Evolutionary conservation across 495 filamentous ascomycete species (phyloP), one percentile per base, ranked within the genome.

Genomic region (Pyrenopolyporus hunteri): DNA sequence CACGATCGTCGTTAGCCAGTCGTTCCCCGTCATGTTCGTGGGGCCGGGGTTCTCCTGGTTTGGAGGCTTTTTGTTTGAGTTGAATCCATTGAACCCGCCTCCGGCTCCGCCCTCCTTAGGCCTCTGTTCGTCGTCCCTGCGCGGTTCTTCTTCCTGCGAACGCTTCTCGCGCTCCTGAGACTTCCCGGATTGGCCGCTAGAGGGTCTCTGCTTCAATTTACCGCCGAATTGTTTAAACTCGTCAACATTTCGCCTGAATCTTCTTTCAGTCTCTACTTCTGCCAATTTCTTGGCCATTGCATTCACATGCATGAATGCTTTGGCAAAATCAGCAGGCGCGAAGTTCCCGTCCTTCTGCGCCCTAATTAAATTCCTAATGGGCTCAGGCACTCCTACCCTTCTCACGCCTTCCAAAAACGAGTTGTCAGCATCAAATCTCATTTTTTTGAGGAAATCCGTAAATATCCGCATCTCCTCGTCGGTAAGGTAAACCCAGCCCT

Each of bases 281-380:
- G n/a, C n/a, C 10, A 73, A 1, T 39, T 51, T 39, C 3, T 47
- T 35, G 1, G 65, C 51, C 14, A 77, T 25, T 36, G 63, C 47
- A 20, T 46, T 59, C 6, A 64, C 17, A 20, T 39, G 46, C 44
- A 59, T 53, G 10, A 69, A 45, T 0, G 66, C 9, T 46, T 53
- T 76, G 36, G 81, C 76, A 50, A 78, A 78, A 52, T 96, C 91
- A 9, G 81, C 82, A 22, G 90, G 83, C 44, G 84, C 78, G 16
- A 89, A 63, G 48, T 81, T 81, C 9, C 81, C 79, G 65, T 85
- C 87, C 50, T 83, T 63, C 40, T 87, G 75, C 66, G 87, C 93
- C 8, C 31, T 32, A 6, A 74, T 42, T 8, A 78, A 20, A 3
- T 74, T 67, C n/a, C 63, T 17, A 7, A 77, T 40, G 31, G 58